Evolutionary conservation across 805 yeast genomes (phyloP).

Genomic region (Ogataea trehaloabstinens): DNA sequence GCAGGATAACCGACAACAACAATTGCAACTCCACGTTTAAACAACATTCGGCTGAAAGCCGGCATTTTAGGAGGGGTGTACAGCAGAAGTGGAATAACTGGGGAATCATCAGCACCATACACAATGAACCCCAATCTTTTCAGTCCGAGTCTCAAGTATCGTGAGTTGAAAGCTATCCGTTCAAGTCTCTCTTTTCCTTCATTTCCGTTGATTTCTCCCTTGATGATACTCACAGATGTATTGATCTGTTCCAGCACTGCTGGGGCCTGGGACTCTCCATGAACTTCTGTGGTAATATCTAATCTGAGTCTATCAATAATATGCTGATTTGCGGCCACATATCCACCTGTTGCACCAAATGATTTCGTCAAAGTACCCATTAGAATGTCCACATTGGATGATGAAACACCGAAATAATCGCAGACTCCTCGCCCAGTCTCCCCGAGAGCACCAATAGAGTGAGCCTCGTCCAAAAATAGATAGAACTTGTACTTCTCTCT

Average conservation of each 20-base stretch:
- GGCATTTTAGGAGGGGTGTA: slow-evolving; percentile 96
- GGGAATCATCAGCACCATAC: slow-evolving; percentile 94
- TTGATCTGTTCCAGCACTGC: slow-evolving; percentile 87
- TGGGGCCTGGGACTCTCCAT: slow-evolving; percentile 87
- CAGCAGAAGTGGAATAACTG: slow-evolving; percentile 85
- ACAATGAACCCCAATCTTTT: slow-evolving; percentile 92
- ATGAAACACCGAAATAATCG: slow-evolving; percentile 83
- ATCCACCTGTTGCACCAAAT: slow-evolving; percentile 99
- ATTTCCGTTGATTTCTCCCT: slow-evolving; percentile 83
- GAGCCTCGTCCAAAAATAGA: slow-evolving; percentile 95
- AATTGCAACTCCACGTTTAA: slow-evolving; percentile 80
- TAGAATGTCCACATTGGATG: slow-evolving; percentile 73
- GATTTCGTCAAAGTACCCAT: slow-evolving; percentile 99
- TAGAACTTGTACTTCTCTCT: slow-evolving; percentile 85
- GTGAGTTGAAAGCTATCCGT: slow-evolving; percentile 92
- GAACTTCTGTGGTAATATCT: slow-evolving; percentile 66
- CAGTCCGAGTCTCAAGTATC: slow-evolving; percentile 87
- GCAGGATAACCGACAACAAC: slow-evolving; percentile 99
- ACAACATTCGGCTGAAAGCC: slow-evolving; percentile 79
- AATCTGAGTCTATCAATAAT: slow-evolving; percentile 74
- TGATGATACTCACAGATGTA: slow-evolving; percentile 73
- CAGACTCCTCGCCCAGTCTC: slow-evolving; percentile 92
- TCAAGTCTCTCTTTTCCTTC: slow-evolving; percentile 90
- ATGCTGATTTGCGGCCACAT: slow-evolving; percentile 72
- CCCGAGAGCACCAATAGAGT: slow-evolving; percentile 98